phyloP scores from a whole-genome alignment of 208 protist genomes.

The Acanthamoeba comandoni region DNA sequence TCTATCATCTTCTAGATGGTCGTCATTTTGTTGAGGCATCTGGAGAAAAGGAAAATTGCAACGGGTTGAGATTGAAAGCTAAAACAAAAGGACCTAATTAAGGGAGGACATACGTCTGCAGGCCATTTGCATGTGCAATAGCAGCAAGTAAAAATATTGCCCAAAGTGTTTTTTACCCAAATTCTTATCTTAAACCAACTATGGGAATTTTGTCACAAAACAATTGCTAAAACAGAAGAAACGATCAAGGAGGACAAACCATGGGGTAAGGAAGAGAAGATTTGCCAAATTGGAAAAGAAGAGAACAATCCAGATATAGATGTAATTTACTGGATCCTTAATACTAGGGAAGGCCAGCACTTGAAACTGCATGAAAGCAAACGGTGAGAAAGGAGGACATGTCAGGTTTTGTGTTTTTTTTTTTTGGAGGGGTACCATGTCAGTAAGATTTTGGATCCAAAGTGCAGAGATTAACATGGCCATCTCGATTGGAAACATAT shows the following conservation, averaged over 20 bases:
- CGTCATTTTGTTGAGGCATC: slow-evolving; percentile 58
- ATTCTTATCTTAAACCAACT: slow-evolving; percentile 47
- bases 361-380: slow-evolving; percentile 67
- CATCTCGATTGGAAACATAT: slow-evolving; percentile 78
- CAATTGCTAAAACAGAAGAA: neutral
- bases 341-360: slow-evolving; percentile 69
- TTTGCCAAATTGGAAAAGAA: slow-evolving; percentile 72
- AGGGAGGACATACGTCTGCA: neutral
- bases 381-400: neutral
- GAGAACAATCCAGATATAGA: slow-evolving; percentile 51
- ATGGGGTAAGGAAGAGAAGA: slow-evolving; percentile 75
- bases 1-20: slow-evolving; percentile 66
- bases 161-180: slow-evolving; percentile 56
- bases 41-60: neutral
- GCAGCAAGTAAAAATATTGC: slow-evolving; percentile 52
- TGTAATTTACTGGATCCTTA: slow-evolving; percentile 59
- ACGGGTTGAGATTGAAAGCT: neutral
- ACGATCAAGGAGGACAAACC: neutral
- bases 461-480: slow-evolving; percentile 77
- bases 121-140: slow-evolving; percentile 51
- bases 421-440: slow-evolving; percentile 45
- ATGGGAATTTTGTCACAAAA: neutral
- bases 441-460: slow-evolving; percentile 74
- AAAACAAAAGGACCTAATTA: neutral
- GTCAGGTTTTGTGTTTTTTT: neutral